Conservation (phyloP, 208 protist genomes). For the Trypanosoma boissoni region DNA sequence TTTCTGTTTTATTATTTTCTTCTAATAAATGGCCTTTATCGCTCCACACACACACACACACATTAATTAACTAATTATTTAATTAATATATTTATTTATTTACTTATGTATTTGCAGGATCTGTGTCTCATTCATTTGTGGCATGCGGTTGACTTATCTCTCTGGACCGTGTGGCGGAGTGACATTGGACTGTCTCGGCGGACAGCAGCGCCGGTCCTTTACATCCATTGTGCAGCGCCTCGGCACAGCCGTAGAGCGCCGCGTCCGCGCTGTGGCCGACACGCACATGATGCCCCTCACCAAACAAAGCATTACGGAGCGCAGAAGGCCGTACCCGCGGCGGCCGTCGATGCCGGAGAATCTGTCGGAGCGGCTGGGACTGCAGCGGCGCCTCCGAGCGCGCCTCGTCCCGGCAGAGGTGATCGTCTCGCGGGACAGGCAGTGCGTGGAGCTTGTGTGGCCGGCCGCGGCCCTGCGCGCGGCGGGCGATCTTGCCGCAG, state of each 20-base stretch:
- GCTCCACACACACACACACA: no score
- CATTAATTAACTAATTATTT: no score
- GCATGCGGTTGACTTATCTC: no score
- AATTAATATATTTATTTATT: no score
- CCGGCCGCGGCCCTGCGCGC: constrained; percentile 30
- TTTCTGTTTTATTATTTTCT: no score
- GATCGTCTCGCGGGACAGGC: constrained; percentile 43
- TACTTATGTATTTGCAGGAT: no score
- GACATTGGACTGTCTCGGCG: no score
- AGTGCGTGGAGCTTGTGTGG: constrained; percentile 78
- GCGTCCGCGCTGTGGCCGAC: constrained; percentile 4
- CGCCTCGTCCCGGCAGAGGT: constrained; percentile 55
- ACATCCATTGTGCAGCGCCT: constrained; percentile 14
- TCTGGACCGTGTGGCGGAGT: no score
- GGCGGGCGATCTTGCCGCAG: constrained; percentile 5
- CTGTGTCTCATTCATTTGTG: no score
- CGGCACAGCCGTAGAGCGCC: background rate
- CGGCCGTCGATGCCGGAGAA: constrained; percentile 30
- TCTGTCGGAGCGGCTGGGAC: constrained; percentile 57
- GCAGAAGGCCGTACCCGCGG: constrained; percentile 39
- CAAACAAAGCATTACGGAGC: constrained; percentile 71
- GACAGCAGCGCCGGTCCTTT: constrained; percentile 2
- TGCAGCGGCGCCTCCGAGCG: constrained; percentile 46
- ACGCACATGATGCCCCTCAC: constrained; percentile 25
- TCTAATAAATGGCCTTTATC: no score